Evolutionary conservation across 2,329 filamentous ascomycete genomes (phyloP).

Genomic region (Exophiala mesophila): DNA sequence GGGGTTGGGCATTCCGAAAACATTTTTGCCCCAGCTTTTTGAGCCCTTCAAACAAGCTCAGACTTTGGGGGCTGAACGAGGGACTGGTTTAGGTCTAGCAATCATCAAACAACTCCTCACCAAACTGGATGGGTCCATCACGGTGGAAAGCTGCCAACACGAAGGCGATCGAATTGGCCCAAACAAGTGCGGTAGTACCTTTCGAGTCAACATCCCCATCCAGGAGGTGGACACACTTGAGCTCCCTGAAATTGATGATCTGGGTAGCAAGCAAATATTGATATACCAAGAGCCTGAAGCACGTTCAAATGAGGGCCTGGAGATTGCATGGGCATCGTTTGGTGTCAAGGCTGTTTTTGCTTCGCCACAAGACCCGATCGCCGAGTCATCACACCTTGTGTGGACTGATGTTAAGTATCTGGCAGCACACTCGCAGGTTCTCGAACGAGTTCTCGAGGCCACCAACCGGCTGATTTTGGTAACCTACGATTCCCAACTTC

Average conservation of each 20-base stretch:
- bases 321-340: conserved; percentile 26
- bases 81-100: conserved; percentile 30
- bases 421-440: conserved; percentile 17
- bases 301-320: conserved; percentile 24
- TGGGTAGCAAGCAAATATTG: conserved; percentile 12
- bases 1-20: conserved; percentile 32
- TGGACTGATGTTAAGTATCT: conserved; percentile 28
- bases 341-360: conserved; percentile 23
- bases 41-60: conserved; percentile 53
- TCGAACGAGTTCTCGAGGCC: conserved; percentile 22
- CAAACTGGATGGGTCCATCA: conserved; percentile 30
- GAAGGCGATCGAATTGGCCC: conserved; percentile 15
- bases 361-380: conserved; percentile 20
- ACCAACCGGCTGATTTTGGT: conserved; percentile 26
- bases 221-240: not conserved
- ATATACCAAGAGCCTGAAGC: conserved; percentile 18
- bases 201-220: conserved; percentile 21
- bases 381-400: conserved; percentile 25
- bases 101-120: conserved; percentile 30
- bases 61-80: conserved; percentile 29
- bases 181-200: conserved; percentile 23
- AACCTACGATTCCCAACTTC: conserved; percentile 26
- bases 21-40: conserved; percentile 63
- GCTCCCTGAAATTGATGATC: not conserved
- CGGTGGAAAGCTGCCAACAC: conserved; percentile 28